Evolutionary conservation across 2,329 filamentous ascomycete species (phyloP).

Genomic region (Colletotrichum trifolii): DNA sequence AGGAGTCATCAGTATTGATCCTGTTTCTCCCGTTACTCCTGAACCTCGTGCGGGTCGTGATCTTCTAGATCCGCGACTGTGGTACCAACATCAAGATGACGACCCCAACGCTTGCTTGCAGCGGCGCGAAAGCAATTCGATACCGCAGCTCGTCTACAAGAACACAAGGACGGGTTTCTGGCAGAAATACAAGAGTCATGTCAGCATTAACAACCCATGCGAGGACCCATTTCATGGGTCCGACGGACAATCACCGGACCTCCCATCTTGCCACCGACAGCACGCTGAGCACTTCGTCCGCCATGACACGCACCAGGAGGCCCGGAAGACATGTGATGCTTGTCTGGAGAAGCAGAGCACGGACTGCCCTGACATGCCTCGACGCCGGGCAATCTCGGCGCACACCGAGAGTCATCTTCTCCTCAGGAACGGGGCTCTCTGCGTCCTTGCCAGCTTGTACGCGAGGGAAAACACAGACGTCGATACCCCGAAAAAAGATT

Average conservation of each 20-base stretch:
- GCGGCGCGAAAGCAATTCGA: too few relatives aligned
- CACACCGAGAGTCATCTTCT: slow-evolving; percentile 24
- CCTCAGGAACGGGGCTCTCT: background rate
- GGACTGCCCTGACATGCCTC: slow-evolving; percentile 32
- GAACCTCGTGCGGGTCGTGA: too few relatives aligned
- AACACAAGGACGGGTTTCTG: too few relatives aligned
- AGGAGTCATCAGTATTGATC: too few relatives aligned
- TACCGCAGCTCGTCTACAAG: too few relatives aligned
- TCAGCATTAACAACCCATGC: too few relatives aligned
- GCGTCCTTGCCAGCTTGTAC: background rate
- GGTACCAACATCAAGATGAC: too few relatives aligned
- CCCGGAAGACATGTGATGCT: slow-evolving; percentile 26
- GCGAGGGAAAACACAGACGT: too few relatives aligned
- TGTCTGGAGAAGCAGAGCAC: slow-evolving; percentile 16
- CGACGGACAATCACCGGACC: slow-evolving; percentile 20
- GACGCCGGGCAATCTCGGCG: slow-evolving; percentile 25
- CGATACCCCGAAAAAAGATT: background rate
- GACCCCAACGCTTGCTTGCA: too few relatives aligned
- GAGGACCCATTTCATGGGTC: background rate
- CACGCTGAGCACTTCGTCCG: slow-evolving; percentile 5
- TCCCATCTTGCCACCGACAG: slow-evolving; percentile 9
- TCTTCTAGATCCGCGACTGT: too few relatives aligned
- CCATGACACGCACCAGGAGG: slow-evolving; percentile 17
- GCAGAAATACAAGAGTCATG: too few relatives aligned
- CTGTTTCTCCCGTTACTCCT: too few relatives aligned